phyloP scores from a whole-genome alignment of 2,329 filamentous ascomycete species.

The Colletotrichum tamarilloi region DNA sequence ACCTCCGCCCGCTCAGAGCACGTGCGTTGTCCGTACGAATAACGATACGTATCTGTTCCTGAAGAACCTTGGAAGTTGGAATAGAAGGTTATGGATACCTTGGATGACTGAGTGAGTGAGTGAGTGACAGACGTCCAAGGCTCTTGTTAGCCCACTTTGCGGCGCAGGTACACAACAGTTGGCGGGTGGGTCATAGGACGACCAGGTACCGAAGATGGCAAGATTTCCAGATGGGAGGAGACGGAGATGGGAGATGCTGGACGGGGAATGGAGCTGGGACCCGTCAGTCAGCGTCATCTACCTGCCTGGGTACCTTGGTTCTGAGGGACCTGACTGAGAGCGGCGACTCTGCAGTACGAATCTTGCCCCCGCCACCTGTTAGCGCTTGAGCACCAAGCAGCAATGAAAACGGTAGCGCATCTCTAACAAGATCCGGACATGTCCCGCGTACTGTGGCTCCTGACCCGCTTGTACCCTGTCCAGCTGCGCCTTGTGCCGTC shows the following conservation, averaged over 20 bases:
- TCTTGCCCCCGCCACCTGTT: constrained; percentile 25
- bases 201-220: neutral
- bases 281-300: constrained; percentile 32
- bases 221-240: neutral
- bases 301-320: neutral
- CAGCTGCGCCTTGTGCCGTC: constrained; percentile 5
- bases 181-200: neutral
- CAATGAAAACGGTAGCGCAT: neutral
- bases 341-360: constrained; percentile 31
- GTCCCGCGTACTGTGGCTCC: neutral
- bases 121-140: neutral
- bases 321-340: neutral
- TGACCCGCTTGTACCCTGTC: neutral
- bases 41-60: too few species aligned
- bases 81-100: too few species aligned
- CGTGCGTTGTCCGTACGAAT: too few species aligned
- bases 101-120: too few species aligned
- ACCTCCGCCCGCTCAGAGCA: neutral
- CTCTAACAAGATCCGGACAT: neutral
- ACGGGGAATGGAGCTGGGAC: constrained; percentile 17
- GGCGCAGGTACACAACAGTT: neutral
- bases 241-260: neutral
- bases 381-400: neutral
- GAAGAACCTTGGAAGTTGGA: too few species aligned
- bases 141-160: neutral